Percentiles rank a stretch among this genome's conserved stretches.
Evolutionary conservation across 2,329 filamentous ascomycete genomes (phyloP).

Genomic region (Plenodomus tracheiphilus): DNA sequence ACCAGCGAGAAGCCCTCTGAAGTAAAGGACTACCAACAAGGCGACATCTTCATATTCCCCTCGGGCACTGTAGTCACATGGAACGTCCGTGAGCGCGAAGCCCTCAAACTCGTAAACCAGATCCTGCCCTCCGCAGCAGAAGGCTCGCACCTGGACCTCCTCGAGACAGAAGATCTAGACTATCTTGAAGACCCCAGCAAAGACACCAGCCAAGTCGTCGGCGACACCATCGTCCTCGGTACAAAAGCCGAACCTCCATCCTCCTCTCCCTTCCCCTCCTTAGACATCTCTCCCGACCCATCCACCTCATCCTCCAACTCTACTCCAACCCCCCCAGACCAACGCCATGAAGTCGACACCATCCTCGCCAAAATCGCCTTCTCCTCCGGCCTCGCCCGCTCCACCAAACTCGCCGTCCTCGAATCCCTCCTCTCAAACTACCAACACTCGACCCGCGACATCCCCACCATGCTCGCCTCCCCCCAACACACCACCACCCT

Average conservation of each 20-base stretch:
- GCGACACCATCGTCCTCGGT: conserved; percentile 86
- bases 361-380: conserved; percentile 95
- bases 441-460: conserved; percentile 81
- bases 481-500: conserved; percentile 49
- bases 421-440: conserved; percentile 82
- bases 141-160: conserved; percentile 68
- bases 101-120: conserved; percentile 58
- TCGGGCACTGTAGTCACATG: conserved; percentile 93
- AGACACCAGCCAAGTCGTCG: conserved; percentile 77
- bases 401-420: conserved; percentile 89
- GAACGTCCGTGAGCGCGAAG: conserved; percentile 78
- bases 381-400: conserved; percentile 88
- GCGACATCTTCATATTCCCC: conserved; percentile 94
- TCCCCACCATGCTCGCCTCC: conserved; percentile 75
- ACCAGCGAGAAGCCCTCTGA: conserved; percentile 45
- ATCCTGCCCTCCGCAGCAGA: conserved; percentile 76
- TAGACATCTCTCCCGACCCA: conserved; percentile 46
- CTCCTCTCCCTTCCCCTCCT: conserved; percentile 1
- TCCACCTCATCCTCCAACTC: conserved; percentile 36
- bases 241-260: conserved; percentile 58
- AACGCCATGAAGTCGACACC: conserved; percentile 54
- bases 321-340: conserved; percentile 25
- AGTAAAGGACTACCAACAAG: conserved; percentile 57
- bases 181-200: conserved; percentile 75
- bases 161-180: conserved; percentile 89